These are phyloP conservation scores for Thielaviopsis euricoi DNA, from an alignment of 2,329 filamentous ascomycete genomes.

Conservation along the genomic window DNA sequence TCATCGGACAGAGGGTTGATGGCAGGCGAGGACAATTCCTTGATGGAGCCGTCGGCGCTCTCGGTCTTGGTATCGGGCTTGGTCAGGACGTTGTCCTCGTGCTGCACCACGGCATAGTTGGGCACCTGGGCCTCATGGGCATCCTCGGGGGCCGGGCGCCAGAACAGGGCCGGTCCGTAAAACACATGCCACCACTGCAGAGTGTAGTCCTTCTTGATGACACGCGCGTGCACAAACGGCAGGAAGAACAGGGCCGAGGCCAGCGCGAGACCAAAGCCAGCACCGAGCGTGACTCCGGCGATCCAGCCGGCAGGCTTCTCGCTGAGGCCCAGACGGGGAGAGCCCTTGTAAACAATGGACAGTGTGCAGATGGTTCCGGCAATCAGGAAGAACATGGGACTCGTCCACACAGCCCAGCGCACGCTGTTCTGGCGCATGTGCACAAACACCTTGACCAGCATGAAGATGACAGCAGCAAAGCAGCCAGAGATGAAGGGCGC, in stretches of 20 bases:
- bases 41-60: conserved; percentile 29
- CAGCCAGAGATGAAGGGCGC: conserved; percentile 49
- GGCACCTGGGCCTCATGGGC: conserved; percentile 43
- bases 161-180: conserved; percentile 47
- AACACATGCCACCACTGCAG: conserved; percentile 48
- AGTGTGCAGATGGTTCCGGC: conserved; percentile 59
- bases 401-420: conserved; percentile 55
- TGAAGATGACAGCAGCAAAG: conserved; percentile 54
- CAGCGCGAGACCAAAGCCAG: conserved; percentile 40
- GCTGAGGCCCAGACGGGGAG: conserved; percentile 46
- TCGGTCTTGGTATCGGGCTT: conserved; percentile 17
- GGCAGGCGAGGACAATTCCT: conserved; percentile 18
- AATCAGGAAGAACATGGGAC: conserved; percentile 63
- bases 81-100: conserved; percentile 15
- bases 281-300: conserved; percentile 47
- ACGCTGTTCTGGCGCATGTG: conserved; percentile 56
- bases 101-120: conserved; percentile 61
- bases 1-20: conserved; percentile 20
- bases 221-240: conserved; percentile 47
- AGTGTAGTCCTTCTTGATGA: conserved; percentile 51
- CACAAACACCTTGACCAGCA: conserved; percentile 55
- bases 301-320: conserved; percentile 54
- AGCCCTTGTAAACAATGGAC: conserved; percentile 69
- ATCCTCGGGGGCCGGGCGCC: conserved; percentile 36
- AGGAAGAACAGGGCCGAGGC: conserved; percentile 56